Percentiles rank a stretch among this genome's conserved stretches.
These are phyloP conservation scores for Entomortierella parvispora DNA, from an alignment of 192 early-diverging fungal genomes.

Conservation along the genomic window DNA sequence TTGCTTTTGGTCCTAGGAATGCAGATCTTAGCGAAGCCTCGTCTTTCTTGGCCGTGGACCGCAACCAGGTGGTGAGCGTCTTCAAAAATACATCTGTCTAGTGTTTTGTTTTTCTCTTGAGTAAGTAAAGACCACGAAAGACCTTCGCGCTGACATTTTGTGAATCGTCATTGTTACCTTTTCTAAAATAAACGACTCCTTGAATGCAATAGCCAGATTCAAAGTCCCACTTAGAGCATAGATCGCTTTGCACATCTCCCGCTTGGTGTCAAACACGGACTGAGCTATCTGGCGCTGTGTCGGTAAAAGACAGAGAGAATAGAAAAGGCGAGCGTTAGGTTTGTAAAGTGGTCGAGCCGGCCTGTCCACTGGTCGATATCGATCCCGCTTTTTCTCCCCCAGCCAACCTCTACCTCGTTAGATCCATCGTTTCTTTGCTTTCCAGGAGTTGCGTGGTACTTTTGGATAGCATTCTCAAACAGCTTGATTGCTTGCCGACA, in stretches of 20 bases:
- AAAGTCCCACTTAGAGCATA: slow-evolving; percentile 38
- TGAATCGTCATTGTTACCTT: slow-evolving; percentile 9
- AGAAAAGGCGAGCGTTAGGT: too few species aligned
- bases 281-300: slow-evolving; percentile 6
- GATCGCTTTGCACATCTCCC: slow-evolving; percentile 36
- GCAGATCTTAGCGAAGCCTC: not conserved
- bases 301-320: not conserved
- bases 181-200: slow-evolving; percentile 35
- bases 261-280: slow-evolving; percentile 33
- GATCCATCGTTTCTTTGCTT: slow-evolving; percentile 22
- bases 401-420: slow-evolving; percentile 36
- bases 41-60: slow-evolving; percentile 9
- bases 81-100: slow-evolving; percentile 36
- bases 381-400: too few species aligned
- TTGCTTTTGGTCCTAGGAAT: slow-evolving; percentile 15
- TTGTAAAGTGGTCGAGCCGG: too few species aligned
- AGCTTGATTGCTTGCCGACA: slow-evolving; percentile 40
- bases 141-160: not conserved
- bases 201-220: slow-evolving; percentile 38
- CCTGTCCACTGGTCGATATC: too few species aligned
- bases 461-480: slow-evolving; percentile 21
- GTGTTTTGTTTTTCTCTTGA: too few species aligned
- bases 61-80: slow-evolving; percentile 25
- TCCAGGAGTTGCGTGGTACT: slow-evolving; percentile 35
- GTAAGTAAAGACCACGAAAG: too few species aligned